phyloP scores from a whole-genome alignment of 202 grass and related monocot species.

The Zizania palustris region DNA sequence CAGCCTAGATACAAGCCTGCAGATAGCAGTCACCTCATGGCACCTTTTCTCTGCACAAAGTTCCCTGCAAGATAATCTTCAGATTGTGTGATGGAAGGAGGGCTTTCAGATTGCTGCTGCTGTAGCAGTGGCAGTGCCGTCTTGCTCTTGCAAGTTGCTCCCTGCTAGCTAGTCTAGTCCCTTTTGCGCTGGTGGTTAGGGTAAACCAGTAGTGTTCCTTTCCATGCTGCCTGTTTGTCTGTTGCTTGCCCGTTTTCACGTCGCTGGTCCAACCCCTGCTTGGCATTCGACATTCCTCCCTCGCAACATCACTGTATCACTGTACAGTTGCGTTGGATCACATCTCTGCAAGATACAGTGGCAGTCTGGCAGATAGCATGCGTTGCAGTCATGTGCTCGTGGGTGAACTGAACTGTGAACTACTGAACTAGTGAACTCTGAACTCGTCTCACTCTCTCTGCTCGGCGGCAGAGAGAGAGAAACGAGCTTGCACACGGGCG shows the following conservation, averaged over 20 bases:
- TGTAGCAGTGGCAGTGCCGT: conserved; percentile 7
- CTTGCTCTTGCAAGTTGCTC: conserved; percentile 23
- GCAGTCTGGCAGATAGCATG: not conserved
- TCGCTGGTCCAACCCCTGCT: conserved; percentile 8
- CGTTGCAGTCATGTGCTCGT: not conserved
- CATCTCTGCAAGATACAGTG: not conserved
- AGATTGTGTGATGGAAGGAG: not conserved
- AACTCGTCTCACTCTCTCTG: not conserved
- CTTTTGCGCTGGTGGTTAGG: conserved; percentile 1
- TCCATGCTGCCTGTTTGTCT: conserved; percentile 5
- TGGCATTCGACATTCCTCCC: not conserved
- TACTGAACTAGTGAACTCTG: not conserved
- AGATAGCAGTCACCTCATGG: conserved; percentile 44
- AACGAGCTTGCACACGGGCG: not conserved
- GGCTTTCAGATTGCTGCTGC: not conserved
- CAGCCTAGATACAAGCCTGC: conserved; percentile 13
- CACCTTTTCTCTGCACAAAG: conserved; percentile 29
- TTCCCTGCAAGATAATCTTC: not conserved
- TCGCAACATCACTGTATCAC: not conserved
- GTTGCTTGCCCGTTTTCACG: not conserved
- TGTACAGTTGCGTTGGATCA: not conserved
- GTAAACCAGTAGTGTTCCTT: not conserved
- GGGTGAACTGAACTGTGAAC: not conserved
- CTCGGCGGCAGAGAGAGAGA: not conserved
- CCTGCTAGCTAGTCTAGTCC: too few species aligned